These are phyloP conservation scores for Penicillium vulpinum DNA, from an alignment of 2,329 filamentous ascomycete genomes.

Conservation along the genomic window DNA sequence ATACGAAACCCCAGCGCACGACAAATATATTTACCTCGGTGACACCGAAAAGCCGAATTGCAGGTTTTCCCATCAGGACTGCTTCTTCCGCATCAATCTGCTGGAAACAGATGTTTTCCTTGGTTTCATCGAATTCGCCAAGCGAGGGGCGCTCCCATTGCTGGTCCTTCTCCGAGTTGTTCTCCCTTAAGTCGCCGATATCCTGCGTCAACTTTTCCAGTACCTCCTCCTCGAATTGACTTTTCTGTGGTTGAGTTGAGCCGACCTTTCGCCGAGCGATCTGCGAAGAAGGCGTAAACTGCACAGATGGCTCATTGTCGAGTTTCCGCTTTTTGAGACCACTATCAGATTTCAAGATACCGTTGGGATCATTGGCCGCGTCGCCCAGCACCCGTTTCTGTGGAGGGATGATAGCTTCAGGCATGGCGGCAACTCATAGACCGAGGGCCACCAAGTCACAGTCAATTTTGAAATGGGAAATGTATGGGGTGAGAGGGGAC, in stretches of 20 bases:
- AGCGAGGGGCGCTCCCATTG: conserved; percentile 74
- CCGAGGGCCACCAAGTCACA: background rate
- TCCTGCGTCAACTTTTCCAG: conserved; percentile 96
- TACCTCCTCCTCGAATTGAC: conserved; percentile 88
- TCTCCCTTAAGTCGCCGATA: conserved; percentile 79
- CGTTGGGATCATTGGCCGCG: conserved; percentile 63
- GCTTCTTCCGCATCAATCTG: conserved; percentile 95
- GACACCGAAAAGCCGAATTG: conserved; percentile 91
- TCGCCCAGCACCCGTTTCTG: conserved; percentile 75
- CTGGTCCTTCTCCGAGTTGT: conserved; percentile 90
- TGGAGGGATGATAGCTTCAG: conserved; percentile 48
- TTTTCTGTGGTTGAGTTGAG: conserved; percentile 74
- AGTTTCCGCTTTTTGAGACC: conserved; percentile 81
- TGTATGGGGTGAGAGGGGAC: background rate
- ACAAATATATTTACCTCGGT: conserved; percentile 61
- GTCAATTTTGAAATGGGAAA: background rate
- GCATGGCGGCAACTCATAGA: conserved; percentile 34
- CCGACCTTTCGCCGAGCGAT: conserved; percentile 59
- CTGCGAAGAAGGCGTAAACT: conserved; percentile 62
- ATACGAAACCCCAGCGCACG: background rate
- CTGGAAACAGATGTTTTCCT: conserved; percentile 80
- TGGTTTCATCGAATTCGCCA: conserved; percentile 61
- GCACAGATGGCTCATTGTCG: conserved; percentile 55
- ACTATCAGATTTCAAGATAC: conserved; percentile 56
- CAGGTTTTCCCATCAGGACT: conserved; percentile 69